A percentile compares a stretch with the other conserved stretches of the same genome.
These are phyloP conservation scores for Paralagenidium karlingii DNA, from an alignment of 352 stramenopile genomes.

Conservation along the genomic window DNA sequence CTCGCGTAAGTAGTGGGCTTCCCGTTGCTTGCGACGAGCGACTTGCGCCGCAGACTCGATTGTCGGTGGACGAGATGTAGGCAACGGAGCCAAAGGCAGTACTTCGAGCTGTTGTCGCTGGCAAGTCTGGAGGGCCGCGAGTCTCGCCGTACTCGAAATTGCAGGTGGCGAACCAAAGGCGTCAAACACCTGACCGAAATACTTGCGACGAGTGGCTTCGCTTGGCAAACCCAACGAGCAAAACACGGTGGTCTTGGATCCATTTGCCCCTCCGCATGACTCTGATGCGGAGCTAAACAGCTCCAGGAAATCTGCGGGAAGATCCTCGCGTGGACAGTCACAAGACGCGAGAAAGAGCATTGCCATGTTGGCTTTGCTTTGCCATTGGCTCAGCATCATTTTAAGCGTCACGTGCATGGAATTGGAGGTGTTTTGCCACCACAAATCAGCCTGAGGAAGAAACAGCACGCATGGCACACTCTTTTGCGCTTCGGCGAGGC, in stretches of 20 bases:
- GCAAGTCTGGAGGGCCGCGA: too few relatives aligned
- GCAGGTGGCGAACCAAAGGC: conserved; percentile 37
- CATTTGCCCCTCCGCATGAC: too few relatives aligned
- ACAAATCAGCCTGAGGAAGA: conserved; percentile 61
- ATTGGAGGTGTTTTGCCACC: conserved; percentile 58
- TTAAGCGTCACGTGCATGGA: conserved; percentile 64
- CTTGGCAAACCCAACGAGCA: too few relatives aligned
- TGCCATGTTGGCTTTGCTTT: conserved; percentile 48
- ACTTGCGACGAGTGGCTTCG: conserved; percentile 14
- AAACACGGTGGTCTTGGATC: too few relatives aligned
- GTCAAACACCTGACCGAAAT: conserved; percentile 54
- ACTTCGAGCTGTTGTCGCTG: conserved; percentile 26
- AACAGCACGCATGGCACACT: conserved; percentile 71
- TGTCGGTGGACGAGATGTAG: neutral
- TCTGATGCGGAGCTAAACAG: too few relatives aligned
- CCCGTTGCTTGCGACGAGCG: conserved; percentile 36
- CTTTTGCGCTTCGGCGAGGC: conserved; percentile 60
- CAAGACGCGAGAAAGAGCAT: conserved; percentile 70
- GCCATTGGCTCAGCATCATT: conserved; percentile 72
- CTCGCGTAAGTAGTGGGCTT: conserved; percentile 78
- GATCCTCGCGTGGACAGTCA: conserved; percentile 12
- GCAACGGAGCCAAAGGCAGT: conserved; percentile 38
- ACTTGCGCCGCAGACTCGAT: conserved; percentile 17
- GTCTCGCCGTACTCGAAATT: conserved; percentile 2
- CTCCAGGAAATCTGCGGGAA: conserved; percentile 36